Evolutionary conservation across 2,329 filamentous ascomycete species (phyloP).

Genomic region (Exophiala viscosa): DNA sequence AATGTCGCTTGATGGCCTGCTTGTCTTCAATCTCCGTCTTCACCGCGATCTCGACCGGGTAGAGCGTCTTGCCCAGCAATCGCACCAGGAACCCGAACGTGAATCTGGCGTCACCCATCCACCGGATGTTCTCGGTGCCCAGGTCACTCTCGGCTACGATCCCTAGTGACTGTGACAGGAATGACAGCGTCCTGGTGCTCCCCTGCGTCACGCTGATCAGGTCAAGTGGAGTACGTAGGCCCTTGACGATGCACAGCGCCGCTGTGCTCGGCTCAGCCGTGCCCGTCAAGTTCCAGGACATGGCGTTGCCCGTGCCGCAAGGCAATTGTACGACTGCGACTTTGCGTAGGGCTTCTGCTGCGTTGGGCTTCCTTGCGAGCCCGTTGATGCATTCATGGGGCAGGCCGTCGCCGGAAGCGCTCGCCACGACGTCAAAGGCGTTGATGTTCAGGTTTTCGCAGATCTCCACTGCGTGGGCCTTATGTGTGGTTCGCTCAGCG

Average conservation of each 20-base stretch:
- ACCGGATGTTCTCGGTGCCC: constrained; percentile 83
- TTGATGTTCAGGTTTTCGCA: constrained; percentile 72
- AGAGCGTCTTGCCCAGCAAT: constrained; percentile 70
- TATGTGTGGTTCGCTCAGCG: constrained; percentile 65
- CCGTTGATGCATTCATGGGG: constrained; percentile 96
- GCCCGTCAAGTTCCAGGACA: constrained; percentile 85
- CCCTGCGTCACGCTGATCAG: constrained; percentile 85
- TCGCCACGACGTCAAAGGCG: constrained; percentile 77
- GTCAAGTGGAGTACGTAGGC: constrained; percentile 77
- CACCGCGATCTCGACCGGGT: constrained; percentile 84
- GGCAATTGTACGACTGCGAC: constrained; percentile 84
- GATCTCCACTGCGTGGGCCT: constrained; percentile 76
- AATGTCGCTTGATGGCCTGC: constrained; percentile 67
- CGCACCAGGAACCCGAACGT: constrained; percentile 78
- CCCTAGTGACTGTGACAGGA: constrained; percentile 84
- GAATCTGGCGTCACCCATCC: constrained; percentile 87
- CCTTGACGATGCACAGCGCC: constrained; percentile 82
- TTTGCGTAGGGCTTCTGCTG: constrained; percentile 66
- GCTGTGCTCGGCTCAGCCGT: constrained; percentile 71
- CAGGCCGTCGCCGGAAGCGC: constrained; percentile 87
- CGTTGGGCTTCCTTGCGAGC: constrained; percentile 71
- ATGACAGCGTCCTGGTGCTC: constrained; percentile 69
- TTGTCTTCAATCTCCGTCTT: constrained; percentile 80
- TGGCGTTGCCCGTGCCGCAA: constrained; percentile 89
- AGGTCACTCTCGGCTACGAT: constrained; percentile 88